Evolutionary conservation across 768 basidiomycete genomes (phyloP).

Genomic region (Tricholoma furcatifolium): DNA sequence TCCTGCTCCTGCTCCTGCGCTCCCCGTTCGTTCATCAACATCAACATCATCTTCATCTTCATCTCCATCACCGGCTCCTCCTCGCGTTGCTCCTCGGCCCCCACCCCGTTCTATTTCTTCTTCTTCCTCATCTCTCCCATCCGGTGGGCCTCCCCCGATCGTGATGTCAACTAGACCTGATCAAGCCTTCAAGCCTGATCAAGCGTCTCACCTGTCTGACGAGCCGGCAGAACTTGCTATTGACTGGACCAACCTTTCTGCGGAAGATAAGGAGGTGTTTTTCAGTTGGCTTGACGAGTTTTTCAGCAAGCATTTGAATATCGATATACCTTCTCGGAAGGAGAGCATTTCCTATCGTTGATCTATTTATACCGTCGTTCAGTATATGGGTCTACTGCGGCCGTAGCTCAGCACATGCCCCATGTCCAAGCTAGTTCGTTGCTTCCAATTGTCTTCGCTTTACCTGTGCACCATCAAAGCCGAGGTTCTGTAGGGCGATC

Average conservation of each 20-base stretch:
- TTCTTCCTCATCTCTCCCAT: background rate
- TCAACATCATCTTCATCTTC: constrained; percentile 17
- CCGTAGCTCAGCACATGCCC: background rate
- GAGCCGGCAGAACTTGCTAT: constrained; percentile 31
- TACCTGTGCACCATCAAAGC: too few species aligned
- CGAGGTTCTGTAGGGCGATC: too few species aligned
- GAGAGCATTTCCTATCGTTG: background rate
- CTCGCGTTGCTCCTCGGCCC: constrained; percentile 13
- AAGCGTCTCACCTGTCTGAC: constrained; percentile 8
- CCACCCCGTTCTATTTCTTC: constrained; percentile 13
- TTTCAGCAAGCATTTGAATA: constrained; percentile 49
- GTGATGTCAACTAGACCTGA: constrained; percentile 30
- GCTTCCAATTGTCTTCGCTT: too few species aligned
- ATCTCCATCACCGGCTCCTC: constrained; percentile 22
- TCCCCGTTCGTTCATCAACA: constrained; percentile 14
- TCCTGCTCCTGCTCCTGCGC: constrained; percentile 11
- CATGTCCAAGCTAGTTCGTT: too few species aligned
- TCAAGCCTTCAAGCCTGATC: constrained; percentile 24
- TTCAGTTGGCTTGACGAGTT: constrained; percentile 84
- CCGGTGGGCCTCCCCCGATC: constrained; percentile 31
- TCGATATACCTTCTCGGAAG: constrained; percentile 21
- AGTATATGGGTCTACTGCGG: background rate
- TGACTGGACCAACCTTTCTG: constrained; percentile 69
- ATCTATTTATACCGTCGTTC: background rate
- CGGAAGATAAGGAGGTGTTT: constrained; percentile 68